Evolutionary conservation across 2,329 filamentous ascomycete genomes (phyloP).

Genomic region (Tolypocladium album): DNA sequence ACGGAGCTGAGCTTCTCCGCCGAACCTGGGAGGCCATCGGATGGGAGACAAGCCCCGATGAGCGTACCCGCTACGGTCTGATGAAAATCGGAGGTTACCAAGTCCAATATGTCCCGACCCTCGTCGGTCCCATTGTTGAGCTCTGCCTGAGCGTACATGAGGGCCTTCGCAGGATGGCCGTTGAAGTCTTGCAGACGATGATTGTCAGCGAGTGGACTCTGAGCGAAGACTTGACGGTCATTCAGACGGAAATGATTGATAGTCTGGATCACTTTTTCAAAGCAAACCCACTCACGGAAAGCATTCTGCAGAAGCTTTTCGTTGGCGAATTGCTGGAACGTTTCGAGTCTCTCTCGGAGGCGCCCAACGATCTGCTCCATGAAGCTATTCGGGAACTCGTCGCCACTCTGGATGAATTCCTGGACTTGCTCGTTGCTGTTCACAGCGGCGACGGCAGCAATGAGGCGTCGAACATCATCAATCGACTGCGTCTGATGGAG

Average conservation of each 20-base stretch:
- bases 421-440: slow-evolving; percentile 83
- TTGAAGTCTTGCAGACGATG: slow-evolving; percentile 93
- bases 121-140: slow-evolving; percentile 86
- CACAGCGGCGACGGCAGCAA: slow-evolving; percentile 64
- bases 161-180: slow-evolving; percentile 77
- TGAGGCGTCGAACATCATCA: slow-evolving; percentile 75
- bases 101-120: slow-evolving; percentile 89
- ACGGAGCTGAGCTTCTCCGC: slow-evolving; percentile 76
- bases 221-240: slow-evolving; percentile 80
- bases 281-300: slow-evolving; percentile 76
- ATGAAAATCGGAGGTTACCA: slow-evolving; percentile 90
- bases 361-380: slow-evolving; percentile 63
- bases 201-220: slow-evolving; percentile 97
- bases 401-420: slow-evolving; percentile 75
- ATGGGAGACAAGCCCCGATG: slow-evolving; percentile 82
- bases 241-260: slow-evolving; percentile 95
- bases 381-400: slow-evolving; percentile 69
- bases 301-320: slow-evolving; percentile 84
- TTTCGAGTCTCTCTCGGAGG: slow-evolving; percentile 60
- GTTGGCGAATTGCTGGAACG: slow-evolving; percentile 73
- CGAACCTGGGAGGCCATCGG: slow-evolving; percentile 91
- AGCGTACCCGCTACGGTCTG: slow-evolving; percentile 66
- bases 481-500: slow-evolving; percentile 85
- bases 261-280: slow-evolving; percentile 87
- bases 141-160: slow-evolving; percentile 93